phyloP scores from a whole-genome alignment of 495 filamentous ascomycete species.

The Acidomyces sp. region DNA sequence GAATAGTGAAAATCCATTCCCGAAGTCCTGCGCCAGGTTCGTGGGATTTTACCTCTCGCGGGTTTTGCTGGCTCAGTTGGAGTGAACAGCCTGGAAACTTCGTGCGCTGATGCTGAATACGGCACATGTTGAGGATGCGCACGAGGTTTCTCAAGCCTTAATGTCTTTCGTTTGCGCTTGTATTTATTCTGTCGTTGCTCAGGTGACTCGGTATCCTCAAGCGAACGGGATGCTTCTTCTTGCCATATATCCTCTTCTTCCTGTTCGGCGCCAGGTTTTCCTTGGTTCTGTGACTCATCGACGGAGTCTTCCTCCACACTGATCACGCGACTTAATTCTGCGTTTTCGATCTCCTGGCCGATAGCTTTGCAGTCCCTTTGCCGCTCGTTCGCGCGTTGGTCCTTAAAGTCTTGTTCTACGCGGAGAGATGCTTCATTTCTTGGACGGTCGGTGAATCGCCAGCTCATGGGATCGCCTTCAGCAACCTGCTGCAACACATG shows the following conservation, averaged over 20 bases:
- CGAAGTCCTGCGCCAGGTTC: constrained; percentile 33
- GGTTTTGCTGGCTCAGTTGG: constrained; percentile 22
- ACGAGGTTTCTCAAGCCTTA: no score
- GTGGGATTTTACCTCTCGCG: constrained; percentile 30
- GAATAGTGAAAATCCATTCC: constrained; percentile 27
- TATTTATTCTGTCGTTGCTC: background rate
- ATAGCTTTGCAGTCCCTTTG: constrained; percentile 39
- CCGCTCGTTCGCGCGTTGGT: constrained; percentile 34
- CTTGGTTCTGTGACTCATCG: constrained; percentile 8
- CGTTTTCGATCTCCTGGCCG: constrained; percentile 37
- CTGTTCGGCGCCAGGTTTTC: background rate
- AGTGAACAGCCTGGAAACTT: no score
- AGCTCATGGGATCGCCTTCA: no score
- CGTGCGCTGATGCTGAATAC: constrained; percentile 8
- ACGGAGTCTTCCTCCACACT: constrained; percentile 36
- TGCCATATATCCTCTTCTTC: constrained; percentile 30
- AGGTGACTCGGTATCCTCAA: constrained; percentile 16
- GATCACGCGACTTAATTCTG: constrained; percentile 37
- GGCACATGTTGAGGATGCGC: background rate
- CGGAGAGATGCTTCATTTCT: no score
- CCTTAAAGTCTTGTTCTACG: no score
- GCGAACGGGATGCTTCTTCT: constrained; percentile 31
- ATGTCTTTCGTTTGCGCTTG: no score
- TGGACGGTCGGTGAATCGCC: no score
- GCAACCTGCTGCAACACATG: no score